These are phyloP conservation scores for Pestalotiopsis sp. DNA, from an alignment of 2,329 filamentous ascomycete species.

Conservation along the genomic window DNA sequence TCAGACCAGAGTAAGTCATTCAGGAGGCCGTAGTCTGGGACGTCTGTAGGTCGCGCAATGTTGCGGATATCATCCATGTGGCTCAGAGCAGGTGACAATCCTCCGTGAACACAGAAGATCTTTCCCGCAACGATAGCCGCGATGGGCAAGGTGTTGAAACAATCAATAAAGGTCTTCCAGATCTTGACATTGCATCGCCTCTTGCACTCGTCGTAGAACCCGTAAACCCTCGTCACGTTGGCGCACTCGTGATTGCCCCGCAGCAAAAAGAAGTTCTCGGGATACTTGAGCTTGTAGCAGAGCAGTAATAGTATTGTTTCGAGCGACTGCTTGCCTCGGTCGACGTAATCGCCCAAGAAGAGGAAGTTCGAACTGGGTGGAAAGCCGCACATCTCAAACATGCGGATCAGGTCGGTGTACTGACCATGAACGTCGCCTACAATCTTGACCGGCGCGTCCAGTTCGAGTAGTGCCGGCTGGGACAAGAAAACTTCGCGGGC, in stretches of 20 bases:
- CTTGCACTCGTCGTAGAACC: slow-evolving; percentile 98
- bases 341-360: slow-evolving; percentile 95
- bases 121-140: slow-evolving; percentile 96
- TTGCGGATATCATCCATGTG: slow-evolving; percentile 99
- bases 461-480: slow-evolving; percentile 88
- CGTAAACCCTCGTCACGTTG: slow-evolving; percentile 93
- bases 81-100: slow-evolving; percentile 84
- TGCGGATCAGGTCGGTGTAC: slow-evolving; percentile 91
- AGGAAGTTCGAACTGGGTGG: slow-evolving; percentile 90
- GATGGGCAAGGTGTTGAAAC: slow-evolving; percentile 93
- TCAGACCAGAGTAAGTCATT: slow-evolving; percentile 98
- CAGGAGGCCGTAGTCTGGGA: slow-evolving; percentile 92
- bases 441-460: slow-evolving; percentile 95
- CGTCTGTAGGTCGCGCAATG: slow-evolving; percentile 93
- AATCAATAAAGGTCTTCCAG: slow-evolving; percentile 97
- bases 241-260: slow-evolving; percentile 97
- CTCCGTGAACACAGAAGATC: slow-evolving; percentile 97
- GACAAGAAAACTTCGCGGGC: slow-evolving; percentile 87
- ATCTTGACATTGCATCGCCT: slow-evolving; percentile 94
- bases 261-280: slow-evolving; percentile 95
- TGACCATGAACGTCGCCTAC: slow-evolving; percentile 97
- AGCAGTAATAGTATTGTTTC: slow-evolving; percentile 92
- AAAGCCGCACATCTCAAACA: slow-evolving; percentile 99
- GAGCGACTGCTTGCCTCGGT: slow-evolving; percentile 91
- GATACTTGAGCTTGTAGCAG: slow-evolving; percentile 97